Conservation (phyloP, 2,329 filamentous ascomycete species). For the Nigrospora osmanthi region DNA sequence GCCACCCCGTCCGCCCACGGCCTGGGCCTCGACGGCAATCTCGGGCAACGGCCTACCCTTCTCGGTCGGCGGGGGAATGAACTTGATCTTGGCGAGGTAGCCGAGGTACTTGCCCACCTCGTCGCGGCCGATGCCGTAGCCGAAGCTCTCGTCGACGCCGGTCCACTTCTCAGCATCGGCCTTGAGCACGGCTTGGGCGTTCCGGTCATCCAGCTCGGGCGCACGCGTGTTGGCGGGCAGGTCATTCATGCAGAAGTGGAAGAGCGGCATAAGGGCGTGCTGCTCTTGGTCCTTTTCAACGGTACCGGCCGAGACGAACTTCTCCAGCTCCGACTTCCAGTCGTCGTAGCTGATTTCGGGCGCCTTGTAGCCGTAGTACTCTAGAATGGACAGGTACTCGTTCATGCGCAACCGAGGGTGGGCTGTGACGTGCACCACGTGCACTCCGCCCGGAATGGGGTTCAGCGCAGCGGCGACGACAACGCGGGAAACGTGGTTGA, state of each 20-base stretch:
- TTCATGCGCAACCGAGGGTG: constrained; percentile 74
- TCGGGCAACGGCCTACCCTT: constrained; percentile 22
- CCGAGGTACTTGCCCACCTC: constrained; percentile 56
- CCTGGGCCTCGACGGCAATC: constrained; percentile 19
- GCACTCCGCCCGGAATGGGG: constrained; percentile 37
- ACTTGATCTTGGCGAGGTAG: constrained; percentile 55
- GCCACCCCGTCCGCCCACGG: constrained; percentile 17
- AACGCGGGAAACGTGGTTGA: constrained; percentile 74
- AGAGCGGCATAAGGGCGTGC: constrained; percentile 66
- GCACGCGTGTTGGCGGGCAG: constrained; percentile 64
- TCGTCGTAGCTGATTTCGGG: constrained; percentile 58
- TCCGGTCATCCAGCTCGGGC: constrained; percentile 66
- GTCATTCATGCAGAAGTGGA: constrained; percentile 64
- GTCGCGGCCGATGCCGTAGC: constrained; percentile 49
- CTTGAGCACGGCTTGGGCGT: constrained; percentile 57
- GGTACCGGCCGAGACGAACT: constrained; percentile 53
- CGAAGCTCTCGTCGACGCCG: constrained; percentile 46
- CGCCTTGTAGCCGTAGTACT: constrained; percentile 65
- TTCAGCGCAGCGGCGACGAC: constrained; percentile 68
- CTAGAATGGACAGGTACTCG: constrained; percentile 64
- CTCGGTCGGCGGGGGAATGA: constrained; percentile 41
- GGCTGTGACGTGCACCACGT: constrained; percentile 70
- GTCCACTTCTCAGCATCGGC: constrained; percentile 54
- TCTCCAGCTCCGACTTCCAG: constrained; percentile 62
- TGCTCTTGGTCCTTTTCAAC: constrained; percentile 53